Conservation (phyloP, 1,139 yeast genomes). For the Hyphopichia wangnamkhiaoensis region DNA sequence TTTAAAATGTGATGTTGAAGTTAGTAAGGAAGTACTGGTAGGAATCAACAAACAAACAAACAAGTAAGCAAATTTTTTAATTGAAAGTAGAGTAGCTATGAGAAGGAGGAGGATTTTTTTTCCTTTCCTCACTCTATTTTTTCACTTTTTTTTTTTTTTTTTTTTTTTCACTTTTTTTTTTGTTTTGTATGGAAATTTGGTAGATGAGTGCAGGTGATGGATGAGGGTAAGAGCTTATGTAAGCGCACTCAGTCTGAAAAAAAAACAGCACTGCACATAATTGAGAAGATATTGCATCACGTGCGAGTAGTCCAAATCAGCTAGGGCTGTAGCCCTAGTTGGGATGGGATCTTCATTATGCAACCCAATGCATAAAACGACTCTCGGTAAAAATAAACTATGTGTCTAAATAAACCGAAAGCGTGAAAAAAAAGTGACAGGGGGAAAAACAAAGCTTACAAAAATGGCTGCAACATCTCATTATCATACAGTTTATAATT, state of each 20-base stretch:
- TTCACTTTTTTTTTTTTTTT: background rate
- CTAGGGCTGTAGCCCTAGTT: constrained; percentile 2
- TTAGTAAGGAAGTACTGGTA: background rate
- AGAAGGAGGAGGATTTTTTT: constrained; percentile 1
- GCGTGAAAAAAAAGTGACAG: too few species aligned
- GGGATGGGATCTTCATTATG: too few species aligned
- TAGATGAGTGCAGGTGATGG: too few species aligned
- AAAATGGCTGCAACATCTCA: constrained; percentile 1
- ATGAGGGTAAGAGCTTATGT: background rate
- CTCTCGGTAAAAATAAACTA: too few species aligned
- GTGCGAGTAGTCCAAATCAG: background rate
- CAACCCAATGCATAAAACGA: too few species aligned
- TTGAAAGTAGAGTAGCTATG: background rate
- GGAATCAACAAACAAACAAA: constrained; percentile 2
- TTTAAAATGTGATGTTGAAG: background rate
- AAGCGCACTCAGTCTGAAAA: too few species aligned
- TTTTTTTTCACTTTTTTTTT: background rate
- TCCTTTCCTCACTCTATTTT: background rate
- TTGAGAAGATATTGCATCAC: too few species aligned
- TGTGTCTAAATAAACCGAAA: too few species aligned
- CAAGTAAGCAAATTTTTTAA: background rate
- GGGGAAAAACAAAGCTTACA: too few species aligned
- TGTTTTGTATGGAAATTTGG: too few species aligned
- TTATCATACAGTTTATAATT: too few species aligned
- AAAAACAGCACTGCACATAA: too few species aligned